These are phyloP conservation scores for Hypholoma fasciculare DNA, from an alignment of 768 basidiomycete species.

Conservation along the genomic window DNA sequence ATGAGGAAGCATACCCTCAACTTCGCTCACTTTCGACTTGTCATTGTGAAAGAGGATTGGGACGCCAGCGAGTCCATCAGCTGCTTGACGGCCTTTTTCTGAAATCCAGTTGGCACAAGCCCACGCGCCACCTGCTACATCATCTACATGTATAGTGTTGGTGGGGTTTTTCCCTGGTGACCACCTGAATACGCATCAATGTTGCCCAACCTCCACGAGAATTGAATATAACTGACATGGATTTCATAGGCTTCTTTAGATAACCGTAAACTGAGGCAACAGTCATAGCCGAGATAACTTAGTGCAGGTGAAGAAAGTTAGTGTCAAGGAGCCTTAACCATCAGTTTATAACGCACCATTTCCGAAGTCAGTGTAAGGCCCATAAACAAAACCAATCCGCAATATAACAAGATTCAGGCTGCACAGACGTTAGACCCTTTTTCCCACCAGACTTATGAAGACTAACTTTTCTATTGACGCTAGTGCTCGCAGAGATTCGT, in stretches of 20 bases:
- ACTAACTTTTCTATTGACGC: slow-evolving; percentile 73
- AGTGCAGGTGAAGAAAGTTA: neutral
- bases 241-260: slow-evolving; percentile 83
- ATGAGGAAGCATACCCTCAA: slow-evolving; percentile 59
- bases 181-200: slow-evolving; percentile 51
- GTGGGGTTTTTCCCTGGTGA: slow-evolving; percentile 75
- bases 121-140: slow-evolving; percentile 78
- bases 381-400: slow-evolving; percentile 75
- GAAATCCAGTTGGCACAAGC: slow-evolving; percentile 78
- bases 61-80: slow-evolving; percentile 66
- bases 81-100: slow-evolving; percentile 60
- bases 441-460: neutral
- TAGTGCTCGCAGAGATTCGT: slow-evolving; percentile 75
- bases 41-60: slow-evolving; percentile 68
- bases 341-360: slow-evolving; percentile 44
- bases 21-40: slow-evolving; percentile 63
- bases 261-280: slow-evolving; percentile 82
- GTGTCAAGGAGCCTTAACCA: slow-evolving; percentile 3
- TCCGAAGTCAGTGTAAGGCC: slow-evolving; percentile 77
- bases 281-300: slow-evolving; percentile 71
- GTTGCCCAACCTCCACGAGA: neutral
- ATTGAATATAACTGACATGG: slow-evolving; percentile 50
- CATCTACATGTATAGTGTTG: slow-evolving; percentile 76
- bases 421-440: neutral
- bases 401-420: slow-evolving; percentile 83